Evolutionary conservation across 306 rosid species (phyloP).

Genomic region (Castanea mollissima): DNA sequence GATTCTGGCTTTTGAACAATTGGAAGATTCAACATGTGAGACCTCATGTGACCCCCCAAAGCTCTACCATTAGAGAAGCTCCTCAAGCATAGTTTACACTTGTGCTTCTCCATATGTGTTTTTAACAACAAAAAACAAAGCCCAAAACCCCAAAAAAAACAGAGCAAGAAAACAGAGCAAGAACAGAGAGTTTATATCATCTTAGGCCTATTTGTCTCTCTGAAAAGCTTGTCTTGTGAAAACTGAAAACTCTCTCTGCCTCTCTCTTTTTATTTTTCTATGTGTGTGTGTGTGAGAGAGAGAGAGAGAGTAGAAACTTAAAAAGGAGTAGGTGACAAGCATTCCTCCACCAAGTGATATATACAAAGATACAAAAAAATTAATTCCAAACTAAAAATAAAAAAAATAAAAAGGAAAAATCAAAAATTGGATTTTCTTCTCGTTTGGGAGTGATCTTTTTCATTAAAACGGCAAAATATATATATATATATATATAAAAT

Average conservation of each 20-base stretch:
- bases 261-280: constrained; percentile 11
- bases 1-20: constrained; percentile 43
- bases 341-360: constrained; percentile 62
- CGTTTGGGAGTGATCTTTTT: constrained; percentile 4
- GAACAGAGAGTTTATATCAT: constrained; percentile 20
- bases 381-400: neutral
- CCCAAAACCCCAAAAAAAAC: neutral
- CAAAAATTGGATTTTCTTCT: neutral
- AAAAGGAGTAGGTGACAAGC: constrained; percentile 81
- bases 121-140: neutral
- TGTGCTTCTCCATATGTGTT: constrained; percentile 67
- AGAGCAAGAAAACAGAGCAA: constrained; percentile 24
- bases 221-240: neutral
- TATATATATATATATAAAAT: neutral
- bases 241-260: constrained; percentile 3
- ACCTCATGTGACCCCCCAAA: constrained; percentile 97
- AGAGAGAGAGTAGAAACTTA: constrained; percentile 37
- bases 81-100: constrained; percentile 71
- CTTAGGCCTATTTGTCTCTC: constrained; percentile 7
- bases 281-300: constrained; percentile 18
- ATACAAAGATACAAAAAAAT: constrained; percentile 29
- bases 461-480: constrained; percentile 29
- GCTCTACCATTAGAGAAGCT: constrained; percentile 91
- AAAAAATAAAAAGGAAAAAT: neutral
- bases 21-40: constrained; percentile 83